phyloP scores from a whole-genome alignment of 2,329 filamentous ascomycete species.

The Epichloe sylvatica region DNA sequence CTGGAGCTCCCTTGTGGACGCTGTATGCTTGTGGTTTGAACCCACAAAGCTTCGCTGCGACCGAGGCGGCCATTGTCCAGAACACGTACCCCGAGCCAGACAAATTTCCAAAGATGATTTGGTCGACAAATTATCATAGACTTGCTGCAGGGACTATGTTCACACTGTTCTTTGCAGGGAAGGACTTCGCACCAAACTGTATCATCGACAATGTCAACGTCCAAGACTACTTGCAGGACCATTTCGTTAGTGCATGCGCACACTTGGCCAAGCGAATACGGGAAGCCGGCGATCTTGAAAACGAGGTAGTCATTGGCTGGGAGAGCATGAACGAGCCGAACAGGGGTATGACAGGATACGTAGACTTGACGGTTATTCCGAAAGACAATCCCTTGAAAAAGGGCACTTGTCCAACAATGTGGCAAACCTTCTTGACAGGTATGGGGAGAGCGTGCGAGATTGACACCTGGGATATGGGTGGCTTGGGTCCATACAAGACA shows the following conservation, averaged over 20 bases:
- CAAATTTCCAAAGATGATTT: conserved; percentile 95
- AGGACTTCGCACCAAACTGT: conserved; percentile 87
- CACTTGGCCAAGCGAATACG: conserved; percentile 75
- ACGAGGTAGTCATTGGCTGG: conserved; percentile 84
- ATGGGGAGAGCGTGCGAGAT: conserved; percentile 82
- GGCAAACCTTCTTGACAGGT: conserved; percentile 86
- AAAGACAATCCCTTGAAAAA: conserved; percentile 83
- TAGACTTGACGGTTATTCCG: conserved; percentile 69
- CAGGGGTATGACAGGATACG: conserved; percentile 69
- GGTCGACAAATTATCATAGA: conserved; percentile 92
- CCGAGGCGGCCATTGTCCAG: conserved; percentile 85
- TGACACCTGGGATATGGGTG: conserved; percentile 85
- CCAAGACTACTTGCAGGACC: conserved; percentile 81
- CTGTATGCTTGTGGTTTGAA: conserved; percentile 88
- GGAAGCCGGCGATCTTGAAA: conserved; percentile 77
- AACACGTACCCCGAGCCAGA: conserved; percentile 81
- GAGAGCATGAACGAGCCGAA: conserved; percentile 95
- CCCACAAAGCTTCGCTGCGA: conserved; percentile 69
- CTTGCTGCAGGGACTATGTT: conserved; percentile 83
- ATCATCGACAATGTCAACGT: conserved; percentile 92
- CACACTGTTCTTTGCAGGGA: conserved; percentile 83
- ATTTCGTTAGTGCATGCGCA: conserved; percentile 67
- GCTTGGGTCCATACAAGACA: conserved; percentile 80
- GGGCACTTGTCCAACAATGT: conserved; percentile 82
- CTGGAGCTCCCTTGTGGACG: conserved; percentile 95